These are phyloP conservation scores for Aureobasidium sp. DNA, from an alignment of 2,329 filamentous ascomycete species.

Conservation along the genomic window DNA sequence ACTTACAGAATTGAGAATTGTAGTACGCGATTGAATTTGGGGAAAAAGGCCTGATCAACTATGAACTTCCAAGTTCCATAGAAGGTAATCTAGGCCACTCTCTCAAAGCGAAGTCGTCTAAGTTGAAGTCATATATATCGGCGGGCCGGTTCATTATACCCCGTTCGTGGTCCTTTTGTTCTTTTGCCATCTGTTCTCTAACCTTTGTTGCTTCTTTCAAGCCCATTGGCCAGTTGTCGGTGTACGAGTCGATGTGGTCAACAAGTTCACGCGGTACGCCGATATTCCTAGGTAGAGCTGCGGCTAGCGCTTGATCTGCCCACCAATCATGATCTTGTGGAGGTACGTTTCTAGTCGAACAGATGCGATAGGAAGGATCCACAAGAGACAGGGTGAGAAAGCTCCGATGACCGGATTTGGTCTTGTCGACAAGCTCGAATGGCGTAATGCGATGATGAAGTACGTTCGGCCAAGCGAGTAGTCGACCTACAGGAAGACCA, in stretches of 20 bases:
- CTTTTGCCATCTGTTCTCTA: constrained; percentile 7
- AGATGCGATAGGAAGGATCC: constrained; percentile 57
- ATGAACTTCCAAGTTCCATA: constrained; percentile 14
- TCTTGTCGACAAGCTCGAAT: constrained; percentile 55
- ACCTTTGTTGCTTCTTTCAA: constrained; percentile 9
- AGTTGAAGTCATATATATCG: background rate
- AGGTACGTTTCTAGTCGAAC: constrained; percentile 57
- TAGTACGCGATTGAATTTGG: constrained; percentile 10
- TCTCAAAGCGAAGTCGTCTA: background rate
- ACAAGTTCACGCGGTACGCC: background rate
- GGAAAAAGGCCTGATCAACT: background rate
- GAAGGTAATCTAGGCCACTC: constrained; percentile 4
- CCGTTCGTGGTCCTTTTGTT: constrained; percentile 14
- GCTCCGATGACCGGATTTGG: constrained; percentile 60
- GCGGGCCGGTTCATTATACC: background rate
- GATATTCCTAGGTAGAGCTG: background rate
- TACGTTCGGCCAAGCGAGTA: constrained; percentile 61
- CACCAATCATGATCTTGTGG: constrained; percentile 55
- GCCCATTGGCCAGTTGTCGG: constrained; percentile 4
- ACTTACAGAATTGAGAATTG: constrained; percentile 8
- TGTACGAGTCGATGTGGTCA: constrained; percentile 12
- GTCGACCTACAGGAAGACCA: too few species aligned
- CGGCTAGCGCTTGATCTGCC: constrained; percentile 21
- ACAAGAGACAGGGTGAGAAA: constrained; percentile 65
- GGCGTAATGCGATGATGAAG: constrained; percentile 57